phyloP scores from a whole-genome alignment of 2,329 filamentous ascomycete genomes.

The Aspergillus japonicus region DNA sequence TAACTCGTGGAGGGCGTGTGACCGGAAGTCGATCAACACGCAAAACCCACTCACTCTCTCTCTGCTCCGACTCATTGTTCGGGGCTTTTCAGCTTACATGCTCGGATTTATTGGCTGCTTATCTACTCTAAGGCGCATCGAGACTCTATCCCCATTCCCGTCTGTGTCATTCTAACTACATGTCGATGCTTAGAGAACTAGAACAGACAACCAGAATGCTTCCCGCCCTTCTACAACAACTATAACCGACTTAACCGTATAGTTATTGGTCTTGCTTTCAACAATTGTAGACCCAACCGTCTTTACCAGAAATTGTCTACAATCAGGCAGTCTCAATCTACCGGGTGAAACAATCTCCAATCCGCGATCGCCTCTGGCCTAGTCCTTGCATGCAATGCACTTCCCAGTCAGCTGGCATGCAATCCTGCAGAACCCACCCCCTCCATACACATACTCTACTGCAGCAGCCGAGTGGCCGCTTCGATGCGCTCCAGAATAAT shows the following conservation, averaged over 20 bases:
- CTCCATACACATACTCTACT: constrained; percentile 15
- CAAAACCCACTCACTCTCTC: not conserved
- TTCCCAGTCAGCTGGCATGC: not conserved
- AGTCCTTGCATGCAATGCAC: not conserved
- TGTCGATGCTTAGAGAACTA: not conserved
- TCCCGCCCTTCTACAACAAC: too few relatives aligned
- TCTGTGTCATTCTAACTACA: not conserved
- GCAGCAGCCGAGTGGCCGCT: constrained; percentile 32
- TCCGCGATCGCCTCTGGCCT: not conserved
- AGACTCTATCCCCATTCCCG: not conserved
- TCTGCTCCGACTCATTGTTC: too few relatives aligned
- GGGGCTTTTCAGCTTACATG: not conserved
- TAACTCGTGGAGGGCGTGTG: not conserved
- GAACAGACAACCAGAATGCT: too few relatives aligned
- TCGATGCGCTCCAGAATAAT: constrained; percentile 40
- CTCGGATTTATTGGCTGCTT: not conserved
- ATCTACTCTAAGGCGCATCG: not conserved
- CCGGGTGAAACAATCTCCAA: not conserved
- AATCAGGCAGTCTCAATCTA: not conserved
- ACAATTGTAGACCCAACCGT: not conserved
- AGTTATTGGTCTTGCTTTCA: too few relatives aligned
- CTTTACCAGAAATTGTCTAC: not conserved
- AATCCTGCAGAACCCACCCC: not conserved
- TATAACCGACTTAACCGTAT: too few relatives aligned
- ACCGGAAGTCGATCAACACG: not conserved